Evolutionary conservation across 2,329 filamentous ascomycete genomes (phyloP), one percentile per base, ranked within the genome.

Genomic region (Phyllosticta citrichinensis): DNA sequence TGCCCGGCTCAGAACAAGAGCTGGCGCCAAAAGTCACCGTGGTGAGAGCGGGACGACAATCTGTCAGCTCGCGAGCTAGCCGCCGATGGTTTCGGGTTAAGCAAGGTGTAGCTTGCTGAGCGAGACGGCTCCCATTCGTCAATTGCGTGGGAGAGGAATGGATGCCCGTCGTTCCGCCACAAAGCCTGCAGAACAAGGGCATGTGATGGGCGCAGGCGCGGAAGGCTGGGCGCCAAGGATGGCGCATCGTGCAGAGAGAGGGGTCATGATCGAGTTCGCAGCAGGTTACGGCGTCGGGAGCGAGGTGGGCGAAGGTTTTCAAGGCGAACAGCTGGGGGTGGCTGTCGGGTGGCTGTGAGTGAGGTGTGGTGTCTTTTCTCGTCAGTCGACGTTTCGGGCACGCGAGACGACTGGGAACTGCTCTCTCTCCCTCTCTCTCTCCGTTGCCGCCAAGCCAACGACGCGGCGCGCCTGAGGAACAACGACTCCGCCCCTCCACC

Each of bases 211-310:
- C 40, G 40, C n/a, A n/a, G 40, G 40, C 33, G 58, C 52, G 53
- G 52, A 33, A 52, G 40, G 22, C 58, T 60, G 58, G 58, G 58
- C 58, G 58, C 58, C 58, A 60, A 60, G 27, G 19, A 19, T 19
- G 40, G 40, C 56, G 47, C 27, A 25, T 47, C 56, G 27, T 25
- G 20, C 24, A 58, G 25, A 19, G 47, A 30, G 47, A 11, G 47
- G n/a, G 47, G n/a, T 27, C 24, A 22, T 9, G 47, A n/a, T 12
- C 25, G 22, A 35, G 50, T 11, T n/a, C 56, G 25, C 56, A n/a
- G 47, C 30, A 51, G 35, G 17, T 19, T 19, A 51, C 22, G 12
- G 17, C 17, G 12, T 10, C 22, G 22, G 22, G 22, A 22, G 25
- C 12, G 24, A 11, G 24, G 24, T 17, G 53, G 25, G 22, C 25